These are phyloP conservation scores for Triglochin maritima DNA, from an alignment of 106 monocot species.

Conservation along the genomic window DNA sequence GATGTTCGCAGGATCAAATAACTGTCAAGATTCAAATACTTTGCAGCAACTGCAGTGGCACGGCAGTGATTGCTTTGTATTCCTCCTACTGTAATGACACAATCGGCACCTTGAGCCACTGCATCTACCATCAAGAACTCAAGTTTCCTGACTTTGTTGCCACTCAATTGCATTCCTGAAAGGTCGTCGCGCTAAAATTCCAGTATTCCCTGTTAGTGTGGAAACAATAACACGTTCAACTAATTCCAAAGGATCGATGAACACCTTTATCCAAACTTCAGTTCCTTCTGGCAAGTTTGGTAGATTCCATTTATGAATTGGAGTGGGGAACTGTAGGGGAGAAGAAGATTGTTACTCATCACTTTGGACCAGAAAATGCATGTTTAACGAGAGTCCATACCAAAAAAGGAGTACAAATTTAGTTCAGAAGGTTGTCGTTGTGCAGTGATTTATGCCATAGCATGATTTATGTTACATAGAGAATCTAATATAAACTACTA, in stretches of 20 bases:
- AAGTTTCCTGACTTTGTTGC: slow-evolving; percentile 97
- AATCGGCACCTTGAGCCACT: slow-evolving; percentile 68
- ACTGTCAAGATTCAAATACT: slow-evolving; percentile 84
- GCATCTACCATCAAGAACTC: slow-evolving; percentile 94
- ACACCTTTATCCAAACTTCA: slow-evolving; percentile 97
- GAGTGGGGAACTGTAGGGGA: slow-evolving; percentile 66
- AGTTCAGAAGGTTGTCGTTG: too few relatives aligned
- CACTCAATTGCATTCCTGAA: slow-evolving; percentile 96
- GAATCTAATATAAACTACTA: too few relatives aligned
- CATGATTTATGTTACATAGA: too few relatives aligned
- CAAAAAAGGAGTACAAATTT: too few relatives aligned
- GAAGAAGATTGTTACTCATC: slow-evolving; percentile 2
- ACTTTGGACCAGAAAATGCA: too few relatives aligned
- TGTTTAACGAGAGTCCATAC: too few relatives aligned
- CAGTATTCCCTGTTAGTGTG: not conserved
- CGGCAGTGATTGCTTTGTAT: slow-evolving; percentile 98
- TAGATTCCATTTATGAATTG: slow-evolving; percentile 93
- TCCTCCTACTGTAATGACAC: slow-evolving; percentile 86
- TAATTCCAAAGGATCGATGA: not conserved
- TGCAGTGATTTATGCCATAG: too few relatives aligned
- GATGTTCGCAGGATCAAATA: slow-evolving; percentile 93
- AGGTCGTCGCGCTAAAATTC: slow-evolving; percentile 74
- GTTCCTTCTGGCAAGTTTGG: slow-evolving; percentile 72
- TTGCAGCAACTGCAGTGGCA: slow-evolving; percentile 92
- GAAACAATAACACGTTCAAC: not conserved